Evolutionary conservation across 805 yeast genomes (phyloP).

Genomic region (Yarrowia osloensis): DNA sequence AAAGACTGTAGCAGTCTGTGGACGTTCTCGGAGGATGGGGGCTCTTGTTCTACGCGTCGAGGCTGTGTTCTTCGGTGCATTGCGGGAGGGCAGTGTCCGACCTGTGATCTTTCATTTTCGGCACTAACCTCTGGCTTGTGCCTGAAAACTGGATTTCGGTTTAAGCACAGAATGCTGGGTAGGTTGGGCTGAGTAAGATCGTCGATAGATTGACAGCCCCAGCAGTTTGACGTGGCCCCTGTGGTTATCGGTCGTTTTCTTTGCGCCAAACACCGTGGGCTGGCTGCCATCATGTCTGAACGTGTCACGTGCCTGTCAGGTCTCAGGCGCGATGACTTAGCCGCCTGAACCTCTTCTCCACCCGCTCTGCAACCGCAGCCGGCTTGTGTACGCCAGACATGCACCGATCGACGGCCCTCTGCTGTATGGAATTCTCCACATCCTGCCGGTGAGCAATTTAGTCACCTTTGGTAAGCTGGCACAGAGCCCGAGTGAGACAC

Average conservation of each 20-base stretch:
- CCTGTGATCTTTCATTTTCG: background rate
- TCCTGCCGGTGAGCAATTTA: background rate
- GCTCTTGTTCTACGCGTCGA: background rate
- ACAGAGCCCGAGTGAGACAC: background rate
- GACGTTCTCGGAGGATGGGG: too few relatives aligned
- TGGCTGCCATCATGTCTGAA: background rate
- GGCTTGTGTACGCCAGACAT: background rate
- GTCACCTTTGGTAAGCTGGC: conserved; percentile 1
- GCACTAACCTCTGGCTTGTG: background rate
- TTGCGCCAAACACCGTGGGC: too few relatives aligned
- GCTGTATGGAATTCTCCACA: conserved; percentile 1
- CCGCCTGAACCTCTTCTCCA: background rate
- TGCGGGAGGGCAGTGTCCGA: background rate
- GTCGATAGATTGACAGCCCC: background rate
- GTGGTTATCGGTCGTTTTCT: too few relatives aligned
- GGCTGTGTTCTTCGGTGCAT: background rate
- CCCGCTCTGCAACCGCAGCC: background rate
- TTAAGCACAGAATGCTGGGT: background rate
- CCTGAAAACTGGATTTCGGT: background rate
- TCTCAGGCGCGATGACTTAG: background rate
- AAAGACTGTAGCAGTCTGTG: too few relatives aligned
- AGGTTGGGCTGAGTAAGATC: conserved; percentile 5
- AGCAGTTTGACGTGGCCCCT: background rate
- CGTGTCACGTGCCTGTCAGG: background rate
- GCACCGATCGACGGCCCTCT: background rate